A percentile compares a stretch with the other conserved stretches of the same genome.
Evolutionary conservation across 495 filamentous ascomycete species (phyloP).

Genomic region (Penicillium lividum): DNA sequence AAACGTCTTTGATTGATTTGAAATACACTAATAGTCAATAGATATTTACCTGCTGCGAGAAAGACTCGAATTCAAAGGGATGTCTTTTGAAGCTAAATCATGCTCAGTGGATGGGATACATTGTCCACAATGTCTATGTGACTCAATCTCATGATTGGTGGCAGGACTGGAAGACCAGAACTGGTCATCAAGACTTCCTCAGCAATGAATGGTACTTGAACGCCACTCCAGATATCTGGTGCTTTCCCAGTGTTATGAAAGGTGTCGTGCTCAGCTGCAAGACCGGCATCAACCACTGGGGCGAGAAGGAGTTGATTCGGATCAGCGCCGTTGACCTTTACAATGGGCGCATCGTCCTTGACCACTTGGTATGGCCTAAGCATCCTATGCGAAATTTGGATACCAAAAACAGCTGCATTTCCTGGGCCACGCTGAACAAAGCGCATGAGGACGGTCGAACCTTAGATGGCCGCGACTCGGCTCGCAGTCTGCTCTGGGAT

Average conservation of each 20-base stretch:
- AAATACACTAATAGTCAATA: background rate
- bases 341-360: constrained; percentile 40
- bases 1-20: background rate
- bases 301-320: constrained; percentile 41
- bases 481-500: constrained; percentile 32
- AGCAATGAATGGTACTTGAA: background rate
- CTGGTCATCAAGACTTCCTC: too few species aligned
- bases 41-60: background rate
- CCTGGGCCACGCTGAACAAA: constrained; percentile 17
- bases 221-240: background rate
- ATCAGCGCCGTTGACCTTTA: constrained; percentile 47
- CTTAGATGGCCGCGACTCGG: constrained; percentile 33
- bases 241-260: too few species aligned
- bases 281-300: constrained; percentile 37
- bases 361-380: constrained; percentile 42
- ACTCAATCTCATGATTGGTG: too few species aligned
- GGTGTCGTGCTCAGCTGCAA: constrained; percentile 21
- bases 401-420: constrained; percentile 41
- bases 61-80: background rate
- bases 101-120: too few species aligned
- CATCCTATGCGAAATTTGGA: constrained; percentile 41
- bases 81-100: background rate
- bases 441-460: constrained; percentile 16
- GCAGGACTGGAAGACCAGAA: too few species aligned
- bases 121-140: too few species aligned